phyloP scores from a whole-genome alignment of 2,329 filamentous ascomycete species.

The Magnaporthales sp. region DNA sequence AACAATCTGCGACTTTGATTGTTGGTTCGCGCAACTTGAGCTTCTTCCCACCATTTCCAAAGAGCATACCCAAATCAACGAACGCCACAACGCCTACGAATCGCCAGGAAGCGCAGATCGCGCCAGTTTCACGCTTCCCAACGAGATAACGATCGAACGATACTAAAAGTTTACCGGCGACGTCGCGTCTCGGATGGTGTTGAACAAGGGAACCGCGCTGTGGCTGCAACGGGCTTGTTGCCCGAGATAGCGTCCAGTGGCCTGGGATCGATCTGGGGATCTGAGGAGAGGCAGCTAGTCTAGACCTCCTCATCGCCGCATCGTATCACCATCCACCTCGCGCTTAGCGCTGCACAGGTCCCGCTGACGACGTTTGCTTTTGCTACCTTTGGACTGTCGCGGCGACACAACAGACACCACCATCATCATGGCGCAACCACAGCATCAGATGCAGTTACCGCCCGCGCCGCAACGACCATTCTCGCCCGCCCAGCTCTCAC shows the following conservation, averaged over 20 bases:
- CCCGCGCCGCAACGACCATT: conserved; percentile 7
- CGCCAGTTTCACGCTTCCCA: neutral
- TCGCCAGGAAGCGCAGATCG: neutral
- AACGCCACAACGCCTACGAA: neutral
- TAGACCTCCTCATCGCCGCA: neutral
- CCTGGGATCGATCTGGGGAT: neutral
- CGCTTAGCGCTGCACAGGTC: neutral
- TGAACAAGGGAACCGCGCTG: neutral
- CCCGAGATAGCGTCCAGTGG: conserved; percentile 1
- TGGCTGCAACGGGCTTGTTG: conserved; percentile 4
- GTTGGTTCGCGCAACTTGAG: conserved; percentile 4
- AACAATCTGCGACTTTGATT: conserved; percentile 1
- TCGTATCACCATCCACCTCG: neutral
- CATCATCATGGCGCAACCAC: conserved; percentile 50
- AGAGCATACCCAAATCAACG: neutral
- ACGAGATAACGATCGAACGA: neutral
- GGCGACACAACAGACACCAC: neutral
- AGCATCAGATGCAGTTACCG: conserved; percentile 30
- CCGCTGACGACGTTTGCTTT: neutral
- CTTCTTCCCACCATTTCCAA: conserved; percentile 3
- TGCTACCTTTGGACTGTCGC: neutral
- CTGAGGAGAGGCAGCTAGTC: neutral
- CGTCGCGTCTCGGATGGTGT: conserved; percentile 1
- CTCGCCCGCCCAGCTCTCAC: neutral
- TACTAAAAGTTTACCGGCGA: neutral